A percentile compares a stretch with the other conserved stretches of the same genome.
phyloP scores from a whole-genome alignment of 139 green algal species.

The Chlamydomonas sp. region DNA sequence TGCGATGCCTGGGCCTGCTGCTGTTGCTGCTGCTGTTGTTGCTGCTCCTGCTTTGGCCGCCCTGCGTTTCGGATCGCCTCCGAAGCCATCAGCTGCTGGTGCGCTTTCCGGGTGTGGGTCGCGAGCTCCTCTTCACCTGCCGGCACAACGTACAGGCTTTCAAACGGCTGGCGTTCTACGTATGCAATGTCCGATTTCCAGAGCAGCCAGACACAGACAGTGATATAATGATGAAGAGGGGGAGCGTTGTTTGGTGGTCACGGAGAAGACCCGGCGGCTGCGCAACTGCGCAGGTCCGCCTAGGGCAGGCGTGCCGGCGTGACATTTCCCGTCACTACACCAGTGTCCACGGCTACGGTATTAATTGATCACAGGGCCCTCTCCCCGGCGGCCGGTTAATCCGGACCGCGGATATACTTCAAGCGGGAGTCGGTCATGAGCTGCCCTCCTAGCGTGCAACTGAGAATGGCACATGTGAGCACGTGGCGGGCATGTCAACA shows the following conservation, averaged over 20 bases:
- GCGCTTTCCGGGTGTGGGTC: slow-evolving; percentile 58
- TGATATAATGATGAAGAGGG: not conserved
- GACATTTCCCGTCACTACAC: too few relatives aligned
- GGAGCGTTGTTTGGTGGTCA: not conserved
- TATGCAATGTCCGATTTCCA: not conserved
- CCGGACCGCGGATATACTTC: too few relatives aligned
- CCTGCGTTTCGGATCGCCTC: slow-evolving; percentile 24
- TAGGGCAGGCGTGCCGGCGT: too few relatives aligned
- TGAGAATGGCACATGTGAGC: not conserved
- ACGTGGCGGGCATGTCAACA: not conserved
- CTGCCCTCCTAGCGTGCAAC: too few relatives aligned
- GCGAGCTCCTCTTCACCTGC: slow-evolving; percentile 70
- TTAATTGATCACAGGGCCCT: too few relatives aligned
- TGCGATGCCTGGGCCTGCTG: not conserved
- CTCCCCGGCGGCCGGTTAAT: too few relatives aligned
- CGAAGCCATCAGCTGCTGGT: slow-evolving; percentile 48
- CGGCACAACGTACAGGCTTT: not conserved
- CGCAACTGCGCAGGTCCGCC: too few relatives aligned
- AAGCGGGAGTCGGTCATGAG: too few relatives aligned
- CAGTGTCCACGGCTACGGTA: too few relatives aligned
- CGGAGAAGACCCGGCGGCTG: too few relatives aligned
- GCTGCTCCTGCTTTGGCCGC: slow-evolving; percentile 3
- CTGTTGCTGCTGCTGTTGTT: not conserved
- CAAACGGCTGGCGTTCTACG: not conserved
- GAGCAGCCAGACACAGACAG: not conserved